Base-by-base conservation (phyloP, 805 yeast species). In the Pichia eremophila region DNA sequence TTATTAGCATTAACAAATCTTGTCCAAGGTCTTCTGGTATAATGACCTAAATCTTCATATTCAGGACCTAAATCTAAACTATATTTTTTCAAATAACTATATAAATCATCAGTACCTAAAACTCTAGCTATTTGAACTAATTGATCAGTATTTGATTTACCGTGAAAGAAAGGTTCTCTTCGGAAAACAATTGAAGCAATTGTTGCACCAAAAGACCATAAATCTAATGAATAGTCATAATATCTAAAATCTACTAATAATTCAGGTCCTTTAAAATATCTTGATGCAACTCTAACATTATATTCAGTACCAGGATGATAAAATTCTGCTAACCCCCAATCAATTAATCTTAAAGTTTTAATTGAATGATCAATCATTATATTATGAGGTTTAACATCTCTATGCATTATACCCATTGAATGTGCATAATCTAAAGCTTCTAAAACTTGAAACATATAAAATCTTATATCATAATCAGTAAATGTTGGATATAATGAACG, bases 321-420 rank as follows among this genome's bases (percentile, higher is more conserved):
- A 61, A 85, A 89, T 63, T 89, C 96, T 8, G 96, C 96, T 51
- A 89, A 69, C 15, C 96, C 96, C 96, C 96, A 89, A 68, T 89
- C 96, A 54, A 89, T 89, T 47, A 89, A 75, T 57, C 91, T 75
- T 59, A 89, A 68, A 39, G 71, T 68, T 54, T 74, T 75, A 41
- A 61, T 64, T 27, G 71, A 67, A 51, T 87, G 95, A 66, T 89
- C 95, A 56, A 88, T 88, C 95, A 88, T 88, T 40, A 88, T 87
- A 60, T 88, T 88, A 64, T 88, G 96, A 11, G 96, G 96, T 63
- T 88, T 88, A 44, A 88, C 96, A 66, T 88, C 96, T 62, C 96
- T 73, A 66, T 88, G 96, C 83, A 88, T 88, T 54, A 90, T 87
- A 36, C 97, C 97, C 83, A 85, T 85, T 7, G 95, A 84, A 68